phyloP scores from a whole-genome alignment of 345 rosid species.

The Anacardium occidentale region DNA sequence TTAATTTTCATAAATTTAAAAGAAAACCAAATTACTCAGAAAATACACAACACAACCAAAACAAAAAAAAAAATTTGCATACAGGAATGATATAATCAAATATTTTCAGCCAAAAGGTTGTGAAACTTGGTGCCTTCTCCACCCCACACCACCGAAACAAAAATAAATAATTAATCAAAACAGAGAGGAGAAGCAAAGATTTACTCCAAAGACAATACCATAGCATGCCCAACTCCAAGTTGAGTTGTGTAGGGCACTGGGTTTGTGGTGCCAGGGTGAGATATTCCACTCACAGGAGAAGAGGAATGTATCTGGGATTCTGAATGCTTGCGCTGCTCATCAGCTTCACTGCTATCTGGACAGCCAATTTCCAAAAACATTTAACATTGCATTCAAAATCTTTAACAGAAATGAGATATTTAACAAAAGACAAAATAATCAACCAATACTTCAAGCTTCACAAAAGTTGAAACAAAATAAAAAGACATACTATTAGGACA shows the following conservation, averaged over 20 bases:
- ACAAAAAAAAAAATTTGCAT: background rate
- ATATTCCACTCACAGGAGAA: conserved; percentile 43
- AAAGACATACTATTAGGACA: background rate
- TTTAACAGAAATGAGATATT: background rate
- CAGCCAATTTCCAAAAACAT: background rate
- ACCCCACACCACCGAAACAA: background rate
- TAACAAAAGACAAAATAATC: background rate
- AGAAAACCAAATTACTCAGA: background rate
- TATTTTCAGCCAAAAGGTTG: background rate
- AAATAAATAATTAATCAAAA: background rate
- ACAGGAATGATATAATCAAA: background rate
- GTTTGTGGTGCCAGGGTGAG: conserved; percentile 50
- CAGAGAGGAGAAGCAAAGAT: conserved; percentile 7
- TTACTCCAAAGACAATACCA: conserved; percentile 44
- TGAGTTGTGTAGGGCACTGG: conserved; percentile 51
- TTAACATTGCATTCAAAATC: background rate
- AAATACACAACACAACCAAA: background rate
- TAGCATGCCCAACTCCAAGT: conserved; percentile 50
- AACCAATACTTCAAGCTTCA: background rate
- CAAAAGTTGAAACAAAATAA: background rate
- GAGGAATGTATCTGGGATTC: conserved; percentile 47
- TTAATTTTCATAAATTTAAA: background rate
- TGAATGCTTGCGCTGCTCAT: conserved; percentile 60
- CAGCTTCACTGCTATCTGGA: conserved; percentile 62
- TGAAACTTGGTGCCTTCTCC: background rate